A percentile compares a stretch with the other conserved stretches of the same genome.
Conservation (phyloP, 352 stramenopile genomes). For the Globisporangium sylvaticum region DNA sequence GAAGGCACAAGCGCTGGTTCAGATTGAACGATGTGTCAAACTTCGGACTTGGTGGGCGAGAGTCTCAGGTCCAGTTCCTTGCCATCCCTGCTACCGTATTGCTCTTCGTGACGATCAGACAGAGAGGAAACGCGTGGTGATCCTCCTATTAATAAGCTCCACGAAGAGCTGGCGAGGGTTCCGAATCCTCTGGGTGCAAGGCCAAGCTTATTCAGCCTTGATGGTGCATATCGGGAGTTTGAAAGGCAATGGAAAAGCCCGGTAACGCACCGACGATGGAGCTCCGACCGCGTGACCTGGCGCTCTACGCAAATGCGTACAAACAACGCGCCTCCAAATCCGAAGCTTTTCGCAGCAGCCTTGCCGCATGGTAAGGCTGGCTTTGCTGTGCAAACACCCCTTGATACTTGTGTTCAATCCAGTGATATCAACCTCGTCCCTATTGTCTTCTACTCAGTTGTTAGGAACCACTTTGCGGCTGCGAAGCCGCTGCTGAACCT, state of each 20-base stretch:
- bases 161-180: not conserved
- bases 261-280: not conserved
- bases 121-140: not conserved
- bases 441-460: not conserved
- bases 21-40: not conserved
- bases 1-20: not conserved
- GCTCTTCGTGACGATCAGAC: not conserved
- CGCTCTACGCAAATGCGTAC: constrained; percentile 36
- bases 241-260: not conserved
- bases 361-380: constrained; percentile 21
- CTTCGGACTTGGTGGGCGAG: not conserved
- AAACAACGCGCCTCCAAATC: constrained; percentile 17
- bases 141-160: constrained; percentile 5
- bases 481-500: constrained; percentile 42
- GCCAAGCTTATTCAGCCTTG: not conserved
- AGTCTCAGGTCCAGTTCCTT: not conserved
- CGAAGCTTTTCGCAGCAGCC: constrained; percentile 18
- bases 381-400: not conserved
- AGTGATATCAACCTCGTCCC: not conserved
- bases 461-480: constrained; percentile 34
- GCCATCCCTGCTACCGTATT: not conserved
- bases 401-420: not conserved
- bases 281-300: constrained; percentile 29
- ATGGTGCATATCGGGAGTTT: not conserved
- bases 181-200: not conserved